These are phyloP conservation scores for Trichoderma atrobrunneum DNA, from an alignment of 2,329 filamentous ascomycete genomes.

Conservation along the genomic window DNA sequence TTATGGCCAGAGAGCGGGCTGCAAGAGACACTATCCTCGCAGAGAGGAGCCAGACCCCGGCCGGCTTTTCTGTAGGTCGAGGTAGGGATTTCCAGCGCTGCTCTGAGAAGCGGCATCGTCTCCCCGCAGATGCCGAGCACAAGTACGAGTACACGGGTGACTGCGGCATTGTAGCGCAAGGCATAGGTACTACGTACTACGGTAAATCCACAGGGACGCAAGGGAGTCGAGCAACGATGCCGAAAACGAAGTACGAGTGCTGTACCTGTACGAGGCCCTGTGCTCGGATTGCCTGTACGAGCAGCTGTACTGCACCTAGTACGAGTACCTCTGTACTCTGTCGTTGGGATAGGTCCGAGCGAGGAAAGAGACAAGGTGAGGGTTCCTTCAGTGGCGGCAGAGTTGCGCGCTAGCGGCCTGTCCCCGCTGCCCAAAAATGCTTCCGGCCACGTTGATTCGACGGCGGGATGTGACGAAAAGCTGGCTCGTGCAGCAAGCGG, in stretches of 20 bases:
- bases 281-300: neutral
- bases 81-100: neutral
- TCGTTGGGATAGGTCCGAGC: neutral
- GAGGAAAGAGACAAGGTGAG: constrained; percentile 1
- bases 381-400: constrained; percentile 20
- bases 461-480: constrained; percentile 41
- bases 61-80: neutral
- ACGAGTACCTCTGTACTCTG: neutral
- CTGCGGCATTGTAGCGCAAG: neutral
- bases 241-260: neutral
- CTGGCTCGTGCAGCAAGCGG: constrained; percentile 43
- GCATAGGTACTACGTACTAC: neutral
- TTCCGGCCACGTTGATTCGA: constrained; percentile 36
- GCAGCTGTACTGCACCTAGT: neutral
- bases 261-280: neutral
- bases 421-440: constrained; percentile 6
- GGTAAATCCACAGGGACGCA: neutral
- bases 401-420: constrained; percentile 15
- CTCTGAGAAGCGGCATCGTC: neutral
- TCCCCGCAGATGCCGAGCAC: neutral
- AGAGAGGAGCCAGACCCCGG: neutral
- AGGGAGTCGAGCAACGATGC: neutral
- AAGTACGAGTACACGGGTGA: constrained; percentile 2
- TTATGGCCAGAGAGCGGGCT: neutral
- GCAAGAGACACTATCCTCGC: neutral